Base-by-base conservation (phyloP, 2,329 filamentous ascomycete genomes). In the Xylariales sp. region DNA sequence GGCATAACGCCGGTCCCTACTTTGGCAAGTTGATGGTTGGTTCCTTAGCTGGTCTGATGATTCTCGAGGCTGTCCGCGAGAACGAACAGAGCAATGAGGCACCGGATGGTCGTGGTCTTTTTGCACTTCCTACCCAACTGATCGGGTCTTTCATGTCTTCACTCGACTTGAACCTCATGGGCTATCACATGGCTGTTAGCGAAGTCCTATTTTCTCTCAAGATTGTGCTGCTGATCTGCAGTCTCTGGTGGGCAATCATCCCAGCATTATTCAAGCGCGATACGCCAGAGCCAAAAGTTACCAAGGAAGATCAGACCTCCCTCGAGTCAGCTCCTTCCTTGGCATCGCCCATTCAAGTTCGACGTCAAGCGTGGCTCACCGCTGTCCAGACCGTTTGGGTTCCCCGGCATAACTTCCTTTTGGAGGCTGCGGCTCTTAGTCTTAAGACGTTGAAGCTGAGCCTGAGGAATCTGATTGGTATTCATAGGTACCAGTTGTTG, bases 331-430 rank as follows among this genome's bases (percentile, higher is more conserved):
- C 80, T 5, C 85, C 86, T 2, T 88, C 86, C 3, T 70, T 88
- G 43, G 81, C 86, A 3, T 90, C 88, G 0, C 84, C 90, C 0
- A 88, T 94, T 43, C 80, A 93, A 51, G 85, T 95, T 33, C 84
- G 89, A 38, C 82, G 85, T 46, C 86, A 89, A 60, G 90, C 90
- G 22, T 96, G 91, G 90, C 80, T 94, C 43, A 96, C 90, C 3
- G 87, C 90, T 6, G 84, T 95, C 45, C 90, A 95, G 64, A 91
- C 86, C 4, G 87, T 95, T 18, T 94, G 89, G 78, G 86, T 96
- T 11, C 91, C 91, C 9, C 80, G 84, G 15, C 88, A 95, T 61
- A 87, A 84, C 51, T 90, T 95, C 60, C 75, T 91, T 51, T 78
- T 94, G 3, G 91, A 95, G 61, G 84, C 87, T 42, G 81, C 86